These are phyloP conservation scores for Yamadazyma mexicana DNA, from an alignment of 1,139 yeast genomes.

Conservation along the genomic window DNA sequence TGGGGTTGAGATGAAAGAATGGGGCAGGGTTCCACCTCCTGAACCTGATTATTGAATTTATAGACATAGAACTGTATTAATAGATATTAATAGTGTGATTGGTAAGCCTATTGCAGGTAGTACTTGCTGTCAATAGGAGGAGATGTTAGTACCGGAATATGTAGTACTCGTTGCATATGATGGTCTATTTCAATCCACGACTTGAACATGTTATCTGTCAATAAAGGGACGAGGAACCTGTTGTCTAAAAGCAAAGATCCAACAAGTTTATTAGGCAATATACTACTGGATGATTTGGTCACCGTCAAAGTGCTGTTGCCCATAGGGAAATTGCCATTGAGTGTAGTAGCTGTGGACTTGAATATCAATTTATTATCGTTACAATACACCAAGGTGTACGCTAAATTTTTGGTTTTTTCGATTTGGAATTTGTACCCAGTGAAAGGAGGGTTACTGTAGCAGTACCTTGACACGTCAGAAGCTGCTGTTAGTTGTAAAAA, in stretches of 20 bases:
- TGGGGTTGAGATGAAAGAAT: constrained; percentile 19
- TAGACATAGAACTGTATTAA: neutral
- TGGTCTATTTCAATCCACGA: constrained; percentile 31
- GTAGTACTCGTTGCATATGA: constrained; percentile 20
- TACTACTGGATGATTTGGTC: constrained; percentile 9
- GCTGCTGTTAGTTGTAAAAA: neutral
- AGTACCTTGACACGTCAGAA: constrained; percentile 14
- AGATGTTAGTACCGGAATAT: constrained; percentile 33
- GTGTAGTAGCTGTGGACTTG: constrained; percentile 23
- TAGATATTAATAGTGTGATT: too few relatives aligned
- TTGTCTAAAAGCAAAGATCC: constrained; percentile 12
- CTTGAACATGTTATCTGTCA: constrained; percentile 24
- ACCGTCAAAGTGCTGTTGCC: constrained; percentile 11
- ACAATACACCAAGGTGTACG: constrained; percentile 25
- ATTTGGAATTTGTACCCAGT: constrained; percentile 36
- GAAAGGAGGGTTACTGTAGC: constrained; percentile 21
- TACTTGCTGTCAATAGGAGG: constrained; percentile 28
- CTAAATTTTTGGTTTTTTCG: constrained; percentile 19
- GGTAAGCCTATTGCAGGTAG: constrained; percentile 10
- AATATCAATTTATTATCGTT: constrained; percentile 29
- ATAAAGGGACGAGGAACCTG: constrained; percentile 22
- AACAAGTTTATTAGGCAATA: constrained; percentile 15
- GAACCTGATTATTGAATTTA: constrained; percentile 13
- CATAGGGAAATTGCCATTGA: constrained; percentile 9
- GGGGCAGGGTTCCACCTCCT: constrained; percentile 16